Evolutionary conservation across 2,329 filamentous ascomycete species (phyloP).

Genomic region (Cryoendolithus antarcticus): DNA sequence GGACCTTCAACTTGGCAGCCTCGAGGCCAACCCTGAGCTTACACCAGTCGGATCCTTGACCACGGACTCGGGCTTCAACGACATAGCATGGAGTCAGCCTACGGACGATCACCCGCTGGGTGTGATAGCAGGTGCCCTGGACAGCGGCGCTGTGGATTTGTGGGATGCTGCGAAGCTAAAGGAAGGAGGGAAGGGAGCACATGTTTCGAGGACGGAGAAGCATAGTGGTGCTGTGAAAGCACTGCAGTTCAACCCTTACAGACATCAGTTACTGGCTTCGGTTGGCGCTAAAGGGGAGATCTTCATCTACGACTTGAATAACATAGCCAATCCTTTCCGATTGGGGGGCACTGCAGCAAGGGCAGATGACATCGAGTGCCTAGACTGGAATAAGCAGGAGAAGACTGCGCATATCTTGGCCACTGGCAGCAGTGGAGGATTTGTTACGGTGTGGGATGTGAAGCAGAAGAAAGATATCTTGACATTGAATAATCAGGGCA

Average conservation of each 20-base stretch:
- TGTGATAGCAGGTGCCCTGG: slow-evolving; percentile 87
- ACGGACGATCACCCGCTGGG: slow-evolving; percentile 68
- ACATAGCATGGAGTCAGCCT: slow-evolving; percentile 84
- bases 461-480: slow-evolving; percentile 96
- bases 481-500: slow-evolving; percentile 76
- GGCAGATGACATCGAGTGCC: slow-evolving; percentile 86
- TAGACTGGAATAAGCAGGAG: slow-evolving; percentile 79
- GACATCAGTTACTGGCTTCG: slow-evolving; percentile 81
- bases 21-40: slow-evolving; percentile 66
- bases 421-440: slow-evolving; percentile 82
- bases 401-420: slow-evolving; percentile 95
- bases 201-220: slow-evolving; percentile 76
- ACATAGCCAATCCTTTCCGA: slow-evolving; percentile 75
- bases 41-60: slow-evolving; percentile 72
- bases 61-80: slow-evolving; percentile 92
- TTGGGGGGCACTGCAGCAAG: slow-evolving; percentile 78
- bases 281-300: slow-evolving; percentile 92
- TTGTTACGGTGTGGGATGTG: slow-evolving; percentile 96
- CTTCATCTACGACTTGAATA: slow-evolving; percentile 89
- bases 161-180: slow-evolving; percentile 74
- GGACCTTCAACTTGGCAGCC: slow-evolving; percentile 75
- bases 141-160: slow-evolving; percentile 84
- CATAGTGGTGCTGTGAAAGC: slow-evolving; percentile 89
- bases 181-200: slow-evolving; percentile 47
- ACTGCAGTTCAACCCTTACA: slow-evolving; percentile 89